Percentiles rank a stretch among this genome's conserved stretches.
Evolutionary conservation across 2,329 filamentous ascomycete genomes (phyloP).

Genomic region (Phialemonium atrogriseum): DNA sequence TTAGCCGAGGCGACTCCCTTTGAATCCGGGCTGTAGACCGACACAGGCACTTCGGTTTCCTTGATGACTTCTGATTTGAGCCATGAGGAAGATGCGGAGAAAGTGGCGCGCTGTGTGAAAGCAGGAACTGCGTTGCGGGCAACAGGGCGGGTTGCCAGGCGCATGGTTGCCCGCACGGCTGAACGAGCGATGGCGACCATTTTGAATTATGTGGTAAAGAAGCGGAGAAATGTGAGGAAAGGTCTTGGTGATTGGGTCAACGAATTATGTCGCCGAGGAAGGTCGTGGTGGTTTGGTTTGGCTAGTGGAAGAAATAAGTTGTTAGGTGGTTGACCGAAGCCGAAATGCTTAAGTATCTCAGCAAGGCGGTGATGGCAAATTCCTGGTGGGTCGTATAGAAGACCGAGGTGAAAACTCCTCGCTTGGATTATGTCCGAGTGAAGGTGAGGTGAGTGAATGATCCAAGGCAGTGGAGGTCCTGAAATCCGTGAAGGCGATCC

Average conservation of each 20-base stretch:
- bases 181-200: constrained; percentile 19
- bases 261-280: constrained; percentile 1
- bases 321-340: constrained; percentile 2
- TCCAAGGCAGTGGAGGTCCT: too few species aligned
- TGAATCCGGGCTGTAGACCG: constrained; percentile 39
- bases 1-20: constrained; percentile 32
- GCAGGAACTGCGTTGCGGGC: constrained; percentile 11
- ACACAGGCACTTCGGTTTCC: constrained; percentile 49
- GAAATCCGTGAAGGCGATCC: too few species aligned
- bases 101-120: constrained; percentile 21
- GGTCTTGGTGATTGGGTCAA: neutral
- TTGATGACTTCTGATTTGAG: constrained; percentile 43
- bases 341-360: neutral
- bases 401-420: too few species aligned
- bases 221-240: neutral
- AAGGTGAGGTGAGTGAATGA: too few species aligned
- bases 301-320: constrained; percentile 2
- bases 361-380: too few species aligned
- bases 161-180: constrained; percentile 18
- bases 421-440: too few species aligned
- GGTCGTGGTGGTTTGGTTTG: too few species aligned
- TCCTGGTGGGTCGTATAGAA: too few species aligned
- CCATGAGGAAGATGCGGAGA: constrained; percentile 27
- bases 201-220: constrained; percentile 5
- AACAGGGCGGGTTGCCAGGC: constrained; percentile 20